Evolutionary conservation across 2,329 filamentous ascomycete genomes (phyloP), one percentile per base, ranked within the genome.

Genomic region (Fusarium sp.): DNA sequence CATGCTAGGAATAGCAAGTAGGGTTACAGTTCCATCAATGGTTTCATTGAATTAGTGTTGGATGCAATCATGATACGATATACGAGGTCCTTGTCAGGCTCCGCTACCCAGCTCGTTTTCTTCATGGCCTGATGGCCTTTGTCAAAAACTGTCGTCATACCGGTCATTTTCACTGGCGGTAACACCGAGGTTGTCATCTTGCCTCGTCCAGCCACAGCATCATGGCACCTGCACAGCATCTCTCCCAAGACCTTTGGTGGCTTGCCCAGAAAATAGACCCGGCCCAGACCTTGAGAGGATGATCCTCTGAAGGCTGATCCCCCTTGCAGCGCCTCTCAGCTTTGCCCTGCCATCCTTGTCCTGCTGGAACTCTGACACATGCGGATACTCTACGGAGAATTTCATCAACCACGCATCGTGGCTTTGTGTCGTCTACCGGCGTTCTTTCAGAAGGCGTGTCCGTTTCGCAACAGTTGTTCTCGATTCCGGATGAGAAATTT

Each of bases 391-490:
- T 56, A 48, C 65, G 50, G 63, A 61, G 57, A 66, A 70, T 62
- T 70, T 70, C 61, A 51, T 32, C 35, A 23, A 27, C 14, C 25
- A 43, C 46, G 51, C 51, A 54, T 53, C 27, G 35, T 67, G 43
- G 40, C 30, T 43, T 48, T 49, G 27, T 30, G 43, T 37, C 30
- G 6, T n/a, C 49, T 65, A 35, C 57, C 46, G 53, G 54, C 52
- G 23, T 56, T 41, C 37, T 56, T 69, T 57, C 61, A 64, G 67
- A 68, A 68, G 62, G 67, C 59, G 58, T 70, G 67, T 64, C 57
- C 67, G 57, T 67, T 67, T 30, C 7, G 44, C 22, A 33, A 40
- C 41, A 41, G 40, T 45, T 45, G n/a, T 23, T 23, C 22, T 56
- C 41, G 48, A 39, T 25, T 20, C n/a, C 37, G 33, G 54, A 23